A percentile compares a stretch with the other conserved stretches of the same genome.
Conservation (phyloP, 2,329 filamentous ascomycete species). For the Monosporascus sp. region DNA sequence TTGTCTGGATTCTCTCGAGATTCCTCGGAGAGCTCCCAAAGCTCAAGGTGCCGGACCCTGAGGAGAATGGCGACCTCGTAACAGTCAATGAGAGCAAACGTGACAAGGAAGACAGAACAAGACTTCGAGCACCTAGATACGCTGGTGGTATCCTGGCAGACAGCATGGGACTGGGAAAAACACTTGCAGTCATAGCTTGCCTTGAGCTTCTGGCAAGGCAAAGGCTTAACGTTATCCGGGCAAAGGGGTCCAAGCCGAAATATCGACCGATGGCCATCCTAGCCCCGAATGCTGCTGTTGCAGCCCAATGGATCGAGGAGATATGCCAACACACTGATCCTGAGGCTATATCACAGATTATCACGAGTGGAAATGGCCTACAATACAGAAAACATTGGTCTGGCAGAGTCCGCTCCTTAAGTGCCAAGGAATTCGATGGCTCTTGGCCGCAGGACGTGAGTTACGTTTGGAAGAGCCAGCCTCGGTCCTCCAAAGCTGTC, state of each 20-base stretch:
- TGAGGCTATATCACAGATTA: constrained; percentile 6
- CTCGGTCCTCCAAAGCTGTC: constrained; percentile 12
- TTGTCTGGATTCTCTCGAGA: constrained; percentile 25
- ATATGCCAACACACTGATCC: constrained; percentile 9
- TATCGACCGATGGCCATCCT: constrained; percentile 20
- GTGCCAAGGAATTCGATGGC: constrained; percentile 2
- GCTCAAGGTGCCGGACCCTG: constrained; percentile 5
- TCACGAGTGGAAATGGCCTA: constrained; percentile 11
- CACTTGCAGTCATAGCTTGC: constrained; percentile 16
- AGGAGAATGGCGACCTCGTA: not conserved
- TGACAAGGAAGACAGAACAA: constrained; percentile 10
- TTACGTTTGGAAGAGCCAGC: constrained; percentile 20
- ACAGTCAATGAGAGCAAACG: not conserved
- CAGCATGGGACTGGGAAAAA: constrained; percentile 26
- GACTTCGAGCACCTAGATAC: constrained; percentile 16
- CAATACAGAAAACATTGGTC: constrained; percentile 3
- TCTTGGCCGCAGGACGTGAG: constrained; percentile 10
- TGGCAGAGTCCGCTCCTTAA: constrained; percentile 5
- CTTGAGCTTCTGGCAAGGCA: constrained; percentile 17
- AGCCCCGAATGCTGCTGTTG: constrained; percentile 17
- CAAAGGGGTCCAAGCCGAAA: constrained; percentile 2
- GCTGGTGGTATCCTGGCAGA: constrained; percentile 23
- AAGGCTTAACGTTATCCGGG: constrained; percentile 8
- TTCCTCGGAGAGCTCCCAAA: constrained; percentile 19
- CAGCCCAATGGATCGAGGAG: constrained; percentile 21